Evolutionary conservation across 1,139 yeast genomes (phyloP).

Genomic region (Kluyveromyces marxianus): DNA sequence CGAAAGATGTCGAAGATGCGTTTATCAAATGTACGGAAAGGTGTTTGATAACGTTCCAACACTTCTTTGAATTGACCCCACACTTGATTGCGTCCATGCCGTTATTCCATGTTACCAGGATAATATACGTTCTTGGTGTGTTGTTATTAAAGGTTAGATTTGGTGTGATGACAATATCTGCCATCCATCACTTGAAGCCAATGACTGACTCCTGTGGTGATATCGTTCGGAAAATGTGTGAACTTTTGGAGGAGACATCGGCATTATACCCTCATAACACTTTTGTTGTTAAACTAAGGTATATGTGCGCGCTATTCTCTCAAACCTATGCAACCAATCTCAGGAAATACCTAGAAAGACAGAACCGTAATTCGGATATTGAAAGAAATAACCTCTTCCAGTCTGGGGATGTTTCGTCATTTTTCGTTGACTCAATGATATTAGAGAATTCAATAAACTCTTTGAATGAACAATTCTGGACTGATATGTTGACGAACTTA

Average conservation of each 20-base stretch:
- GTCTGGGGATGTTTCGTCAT: conserved; percentile 3
- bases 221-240: conserved; percentile 38
- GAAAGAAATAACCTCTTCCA: not conserved
- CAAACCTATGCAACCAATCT: conserved; percentile 56
- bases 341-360: conserved; percentile 15
- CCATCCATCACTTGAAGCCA: conserved; percentile 38
- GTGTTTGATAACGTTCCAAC: conserved; percentile 46
- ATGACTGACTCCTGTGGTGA: conserved; percentile 45
- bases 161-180: conserved; percentile 47
- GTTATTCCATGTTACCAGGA: conserved; percentile 52
- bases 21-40: conserved; percentile 48
- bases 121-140: conserved; percentile 64
- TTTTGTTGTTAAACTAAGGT: conserved; percentile 44
- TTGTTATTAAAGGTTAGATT: conserved; percentile 48
- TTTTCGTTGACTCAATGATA: conserved; percentile 6
- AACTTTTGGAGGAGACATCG: conserved; percentile 25
- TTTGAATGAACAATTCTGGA: conserved; percentile 28
- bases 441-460: conserved; percentile 14
- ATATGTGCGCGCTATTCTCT: conserved; percentile 49
- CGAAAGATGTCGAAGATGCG: conserved; percentile 33
- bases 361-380: not conserved
- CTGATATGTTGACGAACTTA: conserved; percentile 21
- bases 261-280: conserved; percentile 40
- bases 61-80: conserved; percentile 39
- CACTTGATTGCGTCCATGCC: conserved; percentile 51